Evolutionary conservation across 768 basidiomycete species (phyloP).

Genomic region (Agaricus blazei): DNA sequence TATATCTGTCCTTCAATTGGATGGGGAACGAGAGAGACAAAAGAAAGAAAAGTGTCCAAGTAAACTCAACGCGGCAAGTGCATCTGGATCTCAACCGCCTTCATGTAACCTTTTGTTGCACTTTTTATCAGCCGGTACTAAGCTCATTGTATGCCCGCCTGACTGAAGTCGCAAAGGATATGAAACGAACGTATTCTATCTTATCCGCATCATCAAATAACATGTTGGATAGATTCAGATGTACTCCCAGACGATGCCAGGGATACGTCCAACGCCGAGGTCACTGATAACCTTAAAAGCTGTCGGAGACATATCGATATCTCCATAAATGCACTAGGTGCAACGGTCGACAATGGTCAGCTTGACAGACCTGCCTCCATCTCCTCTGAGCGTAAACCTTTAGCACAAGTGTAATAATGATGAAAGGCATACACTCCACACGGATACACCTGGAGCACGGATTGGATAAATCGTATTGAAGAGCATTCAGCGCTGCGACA

Average conservation of each 20-base stretch:
- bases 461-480: background rate
- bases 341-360: background rate
- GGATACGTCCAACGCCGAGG: background rate
- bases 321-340: background rate
- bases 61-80: too few species aligned
- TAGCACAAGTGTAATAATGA: too few species aligned
- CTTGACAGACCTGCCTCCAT: background rate
- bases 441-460: background rate
- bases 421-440: background rate
- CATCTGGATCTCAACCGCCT: too few species aligned
- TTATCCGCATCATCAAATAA: background rate
- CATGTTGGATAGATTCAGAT: background rate
- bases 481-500: background rate
- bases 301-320: background rate
- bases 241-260: background rate
- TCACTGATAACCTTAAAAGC: background rate
- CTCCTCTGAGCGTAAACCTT: background rate
- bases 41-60: too few species aligned
- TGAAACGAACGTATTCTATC: background rate
- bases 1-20: too few species aligned
- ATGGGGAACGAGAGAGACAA: too few species aligned
- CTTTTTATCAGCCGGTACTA: too few species aligned
- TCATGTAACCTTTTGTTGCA: too few species aligned
- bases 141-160: too few species aligned
- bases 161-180: background rate